Percentiles rank a stretch among this genome's conserved stretches.
These are phyloP conservation scores for Geoglossum glabrum DNA, from an alignment of 495 filamentous ascomycete genomes.

Conservation along the genomic window DNA sequence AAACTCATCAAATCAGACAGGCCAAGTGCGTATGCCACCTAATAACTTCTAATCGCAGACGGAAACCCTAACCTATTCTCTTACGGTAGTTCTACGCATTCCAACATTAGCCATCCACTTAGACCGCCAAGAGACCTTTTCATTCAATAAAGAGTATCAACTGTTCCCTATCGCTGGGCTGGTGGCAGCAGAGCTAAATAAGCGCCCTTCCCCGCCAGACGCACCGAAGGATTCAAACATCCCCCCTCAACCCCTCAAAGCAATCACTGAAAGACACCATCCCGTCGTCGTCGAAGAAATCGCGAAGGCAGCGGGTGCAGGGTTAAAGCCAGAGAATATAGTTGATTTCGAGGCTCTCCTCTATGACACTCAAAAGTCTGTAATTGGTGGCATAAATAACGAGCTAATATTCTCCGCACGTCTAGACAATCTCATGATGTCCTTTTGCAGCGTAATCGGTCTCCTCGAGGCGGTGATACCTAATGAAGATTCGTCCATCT, in stretches of 20 bases:
- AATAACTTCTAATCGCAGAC: not conserved
- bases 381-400: constrained; percentile 73
- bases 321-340: constrained; percentile 44
- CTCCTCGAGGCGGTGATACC: constrained; percentile 62
- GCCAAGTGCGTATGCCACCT: constrained; percentile 34
- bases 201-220: constrained; percentile 23
- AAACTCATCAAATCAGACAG: constrained; percentile 79
- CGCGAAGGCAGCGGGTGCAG: constrained; percentile 62
- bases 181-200: constrained; percentile 69
- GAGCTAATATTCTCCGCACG: constrained; percentile 88
- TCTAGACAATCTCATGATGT: constrained; percentile 89
- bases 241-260: constrained; percentile 3
- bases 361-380: constrained; percentile 83
- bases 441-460: constrained; percentile 65
- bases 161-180: constrained; percentile 84
- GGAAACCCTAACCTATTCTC: not conserved
- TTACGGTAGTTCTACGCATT: constrained; percentile 48
- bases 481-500: constrained; percentile 57
- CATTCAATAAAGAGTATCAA: constrained; percentile 93
- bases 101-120: constrained; percentile 89
- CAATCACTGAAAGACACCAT: constrained; percentile 68
- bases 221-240: constrained; percentile 4
- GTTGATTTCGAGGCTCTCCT: constrained; percentile 90
- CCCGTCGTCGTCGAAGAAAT: constrained; percentile 67
- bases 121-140: constrained; percentile 62